These are phyloP conservation scores for Kwoniella sp. DNA, from an alignment of 768 basidiomycete species.

Conservation along the genomic window DNA sequence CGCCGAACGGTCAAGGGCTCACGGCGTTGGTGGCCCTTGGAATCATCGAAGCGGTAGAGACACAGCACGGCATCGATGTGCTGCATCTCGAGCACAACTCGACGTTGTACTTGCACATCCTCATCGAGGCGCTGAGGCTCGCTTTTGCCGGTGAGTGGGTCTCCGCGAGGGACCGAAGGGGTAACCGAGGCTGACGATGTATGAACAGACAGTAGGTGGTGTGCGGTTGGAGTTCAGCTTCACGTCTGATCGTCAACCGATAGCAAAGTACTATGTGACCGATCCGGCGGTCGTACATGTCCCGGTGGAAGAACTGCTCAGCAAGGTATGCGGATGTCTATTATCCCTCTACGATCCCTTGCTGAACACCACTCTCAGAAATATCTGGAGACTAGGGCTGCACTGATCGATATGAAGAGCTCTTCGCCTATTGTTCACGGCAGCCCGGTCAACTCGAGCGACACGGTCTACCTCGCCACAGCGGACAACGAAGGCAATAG, in stretches of 20 bases:
- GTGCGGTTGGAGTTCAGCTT: no score
- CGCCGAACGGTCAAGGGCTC: conserved; percentile 96
- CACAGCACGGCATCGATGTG: conserved; percentile 65
- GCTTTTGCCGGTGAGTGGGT: conserved; percentile 70
- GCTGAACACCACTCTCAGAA: conserved; percentile 55
- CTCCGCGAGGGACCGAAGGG: no score
- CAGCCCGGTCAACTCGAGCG: conserved; percentile 74
- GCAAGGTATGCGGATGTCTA: conserved; percentile 58
- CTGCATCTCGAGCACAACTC: conserved; percentile 86
- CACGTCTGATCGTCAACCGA: no score
- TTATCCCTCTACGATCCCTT: background rate
- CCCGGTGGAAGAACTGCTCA: conserved; percentile 76
- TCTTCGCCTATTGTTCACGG: conserved; percentile 68
- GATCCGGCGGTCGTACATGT: conserved; percentile 76
- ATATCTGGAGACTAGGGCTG: conserved; percentile 75
- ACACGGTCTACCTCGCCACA: conserved; percentile 92
- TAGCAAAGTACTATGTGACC: conserved; percentile 74
- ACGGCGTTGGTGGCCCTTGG: conserved; percentile 90
- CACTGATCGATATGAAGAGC: conserved; percentile 70
- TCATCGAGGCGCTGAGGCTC: conserved; percentile 72
- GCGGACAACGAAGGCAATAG: conserved; percentile 55
- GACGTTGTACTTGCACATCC: conserved; percentile 75
- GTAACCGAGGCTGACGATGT: no score
- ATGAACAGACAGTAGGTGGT: background rate
- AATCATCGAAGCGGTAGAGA: conserved; percentile 81